Base-by-base conservation (phyloP, 495 filamentous ascomycete genomes). In the Aspergillus diversus region DNA sequence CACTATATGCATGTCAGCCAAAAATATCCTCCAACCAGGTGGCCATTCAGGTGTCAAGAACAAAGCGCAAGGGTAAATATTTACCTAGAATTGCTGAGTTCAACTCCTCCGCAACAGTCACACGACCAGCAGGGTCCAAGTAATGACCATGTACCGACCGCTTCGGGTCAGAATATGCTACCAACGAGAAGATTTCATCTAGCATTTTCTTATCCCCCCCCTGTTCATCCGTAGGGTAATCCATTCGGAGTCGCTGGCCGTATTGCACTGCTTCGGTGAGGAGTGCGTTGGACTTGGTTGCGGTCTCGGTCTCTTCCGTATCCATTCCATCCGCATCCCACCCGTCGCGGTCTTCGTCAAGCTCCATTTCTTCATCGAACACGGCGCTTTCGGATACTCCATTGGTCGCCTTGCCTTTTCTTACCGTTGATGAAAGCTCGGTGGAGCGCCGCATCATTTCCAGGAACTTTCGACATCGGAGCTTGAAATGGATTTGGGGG, bases 61-160 rank as follows among this genome's bases (percentile, higher is more conserved):
- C 35, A 59, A 33, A 59, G 63, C 50, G 12, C 37, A 48, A 52
- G 49, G 55, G 17, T 57, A 27, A 59, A 17, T 57, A 80, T 84
- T 68, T 83, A 97, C 94, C 89, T 56, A 99, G 75, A 64, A 99
- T 97, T 42, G 92, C 95, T 63, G 91, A 90, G 73, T 98, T 98
- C 64, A 99, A 77, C 77, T 96, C 93, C 77, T 99, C 95, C 17
- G 93, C 93, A 52, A 98, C 92, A 52, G 86, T 83, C 35, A 90
- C 86, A 57, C 95, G 80, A 3, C 91, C 92, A 12, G 82, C 83
- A 13, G 83, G 83, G 69, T 97, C 92, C 59, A 98, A 76, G 67
- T 97, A 77, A 71, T 89, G 89, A n/a, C 89, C 86, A 60, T 96
- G 82, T 32, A 88, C 85, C 34, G 85, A 87, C 67, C 87, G 85